Evolutionary conservation across 2,329 filamentous ascomycete genomes (phyloP).

Genomic region (Ophiostoma sp.): DNA sequence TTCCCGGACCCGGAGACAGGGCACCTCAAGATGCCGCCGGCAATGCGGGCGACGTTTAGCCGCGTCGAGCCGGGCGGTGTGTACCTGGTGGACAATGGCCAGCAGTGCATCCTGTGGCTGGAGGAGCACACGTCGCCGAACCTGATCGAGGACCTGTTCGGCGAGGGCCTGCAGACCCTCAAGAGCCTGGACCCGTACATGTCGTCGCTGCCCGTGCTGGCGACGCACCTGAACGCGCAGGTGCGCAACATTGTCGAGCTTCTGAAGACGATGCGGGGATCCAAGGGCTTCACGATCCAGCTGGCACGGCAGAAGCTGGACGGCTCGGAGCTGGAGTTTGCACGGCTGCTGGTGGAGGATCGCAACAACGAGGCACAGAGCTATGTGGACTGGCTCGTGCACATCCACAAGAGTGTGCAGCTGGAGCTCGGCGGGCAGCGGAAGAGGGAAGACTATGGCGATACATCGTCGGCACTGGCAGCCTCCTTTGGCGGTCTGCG

Average conservation of each 20-base stretch:
- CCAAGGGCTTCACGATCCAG: constrained; percentile 83
- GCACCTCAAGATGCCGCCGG: constrained; percentile 75
- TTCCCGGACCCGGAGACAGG: constrained; percentile 85
- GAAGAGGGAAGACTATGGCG: constrained; percentile 47
- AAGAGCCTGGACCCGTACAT: constrained; percentile 76
- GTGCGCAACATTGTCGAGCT: constrained; percentile 91
- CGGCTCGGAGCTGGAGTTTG: constrained; percentile 95
- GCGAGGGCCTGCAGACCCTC: constrained; percentile 63
- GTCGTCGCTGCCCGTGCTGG: constrained; percentile 71
- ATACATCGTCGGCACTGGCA: constrained; percentile 42
- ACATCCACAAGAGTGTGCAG: constrained; percentile 88
- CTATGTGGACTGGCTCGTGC: constrained; percentile 97
- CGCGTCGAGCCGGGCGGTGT: constrained; percentile 88
- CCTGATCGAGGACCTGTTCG: constrained; percentile 83
- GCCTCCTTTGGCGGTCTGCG: constrained; percentile 47
- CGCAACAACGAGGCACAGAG: constrained; percentile 96
- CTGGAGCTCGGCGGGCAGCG: constrained; percentile 57
- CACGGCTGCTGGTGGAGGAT: constrained; percentile 83
- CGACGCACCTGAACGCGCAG: constrained; percentile 91
- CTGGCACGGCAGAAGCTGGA: constrained; percentile 88
- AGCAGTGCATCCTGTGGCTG: constrained; percentile 86
- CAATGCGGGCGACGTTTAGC: constrained; percentile 76
- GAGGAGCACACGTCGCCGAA: constrained; percentile 90
- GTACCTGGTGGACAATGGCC: constrained; percentile 93
- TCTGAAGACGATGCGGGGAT: constrained; percentile 70